Conservation (phyloP, 495 filamentous ascomycete species). For the Penicillium daleae region DNA sequence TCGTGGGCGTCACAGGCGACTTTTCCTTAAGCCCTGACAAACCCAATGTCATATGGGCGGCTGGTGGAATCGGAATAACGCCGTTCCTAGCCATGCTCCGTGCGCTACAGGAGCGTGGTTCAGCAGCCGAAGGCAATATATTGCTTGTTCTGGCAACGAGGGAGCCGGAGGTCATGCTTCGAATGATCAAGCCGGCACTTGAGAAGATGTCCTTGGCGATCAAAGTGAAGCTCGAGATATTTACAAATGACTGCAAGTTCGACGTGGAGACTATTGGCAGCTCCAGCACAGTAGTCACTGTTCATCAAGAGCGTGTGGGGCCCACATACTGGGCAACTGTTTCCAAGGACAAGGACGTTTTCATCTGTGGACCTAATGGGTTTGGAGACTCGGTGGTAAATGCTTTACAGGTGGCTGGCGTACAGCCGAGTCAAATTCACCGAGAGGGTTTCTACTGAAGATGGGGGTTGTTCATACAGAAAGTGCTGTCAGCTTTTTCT, state of each 20-base stretch:
- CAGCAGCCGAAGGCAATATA: background rate
- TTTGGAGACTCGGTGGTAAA: slow-evolving; percentile 20
- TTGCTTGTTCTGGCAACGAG: slow-evolving; percentile 18
- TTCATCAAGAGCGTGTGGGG: slow-evolving; percentile 12
- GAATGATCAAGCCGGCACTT: slow-evolving; percentile 13
- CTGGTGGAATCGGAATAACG: slow-evolving; percentile 26
- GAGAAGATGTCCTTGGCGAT: slow-evolving; percentile 1
- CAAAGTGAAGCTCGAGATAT: slow-evolving; percentile 10
- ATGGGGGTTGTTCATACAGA: background rate
- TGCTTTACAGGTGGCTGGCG: slow-evolving; percentile 15
- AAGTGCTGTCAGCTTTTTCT: no score
- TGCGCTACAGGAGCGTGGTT: slow-evolving; percentile 13
- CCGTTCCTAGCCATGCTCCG: slow-evolving; percentile 24
- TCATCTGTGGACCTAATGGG: slow-evolving; percentile 22
- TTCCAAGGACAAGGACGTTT: slow-evolving; percentile 14
- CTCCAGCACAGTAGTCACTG: background rate
- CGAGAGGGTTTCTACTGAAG: slow-evolving; percentile 25
- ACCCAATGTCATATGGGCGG: slow-evolving; percentile 13
- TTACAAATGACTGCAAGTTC: background rate
- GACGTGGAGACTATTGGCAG: background rate
- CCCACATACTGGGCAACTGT: slow-evolving; percentile 7
- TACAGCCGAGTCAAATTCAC: slow-evolving; percentile 18
- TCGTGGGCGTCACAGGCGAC: slow-evolving; percentile 26
- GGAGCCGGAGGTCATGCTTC: slow-evolving; percentile 21
- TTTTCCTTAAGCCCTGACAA: slow-evolving; percentile 13